These are phyloP conservation scores for Ceratocystiopsis sp. DNA, from an alignment of 2,329 filamentous ascomycete species.

Conservation along the genomic window DNA sequence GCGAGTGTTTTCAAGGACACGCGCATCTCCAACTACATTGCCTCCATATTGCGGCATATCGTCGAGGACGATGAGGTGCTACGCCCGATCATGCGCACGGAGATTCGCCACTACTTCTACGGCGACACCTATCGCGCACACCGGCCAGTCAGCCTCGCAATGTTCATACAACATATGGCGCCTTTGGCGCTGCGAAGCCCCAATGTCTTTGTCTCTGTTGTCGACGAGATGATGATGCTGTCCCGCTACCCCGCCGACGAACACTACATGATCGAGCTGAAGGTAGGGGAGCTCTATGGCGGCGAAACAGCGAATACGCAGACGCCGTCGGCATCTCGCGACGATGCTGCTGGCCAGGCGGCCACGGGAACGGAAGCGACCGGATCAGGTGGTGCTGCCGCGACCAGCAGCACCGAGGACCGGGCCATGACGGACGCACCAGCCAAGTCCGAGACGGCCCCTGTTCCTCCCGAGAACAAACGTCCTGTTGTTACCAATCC, in stretches of 20 bases:
- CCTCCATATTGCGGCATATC: constrained; percentile 80
- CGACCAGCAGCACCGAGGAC: constrained; percentile 20
- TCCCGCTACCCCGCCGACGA: constrained; percentile 32
- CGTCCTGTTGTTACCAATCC: constrained; percentile 77
- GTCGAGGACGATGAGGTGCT: constrained; percentile 86
- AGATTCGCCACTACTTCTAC: constrained; percentile 68
- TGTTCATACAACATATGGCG: constrained; percentile 61
- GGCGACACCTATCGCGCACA: constrained; percentile 31
- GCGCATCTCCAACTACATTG: constrained; percentile 43
- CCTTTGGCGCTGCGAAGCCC: constrained; percentile 69
- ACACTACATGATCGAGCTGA: constrained; percentile 3
- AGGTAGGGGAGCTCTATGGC: background rate
- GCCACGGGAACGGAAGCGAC: no score
- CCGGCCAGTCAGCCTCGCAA: constrained; percentile 49
- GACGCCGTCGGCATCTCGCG: background rate
- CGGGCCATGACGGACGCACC: constrained; percentile 45
- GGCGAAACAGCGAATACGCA: background rate
- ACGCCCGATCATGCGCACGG: constrained; percentile 78
- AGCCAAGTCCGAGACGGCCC: constrained; percentile 43
- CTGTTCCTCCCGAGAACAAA: constrained; percentile 48
- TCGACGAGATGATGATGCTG: constrained; percentile 69
- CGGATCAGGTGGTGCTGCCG: constrained; percentile 11
- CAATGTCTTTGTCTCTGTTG: constrained; percentile 71
- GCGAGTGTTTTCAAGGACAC: constrained; percentile 51
- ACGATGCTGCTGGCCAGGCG: constrained; percentile 2